Conservation (phyloP, 1,284 basidiomycete genomes). For the Bondarzewia mesenterica region DNA sequence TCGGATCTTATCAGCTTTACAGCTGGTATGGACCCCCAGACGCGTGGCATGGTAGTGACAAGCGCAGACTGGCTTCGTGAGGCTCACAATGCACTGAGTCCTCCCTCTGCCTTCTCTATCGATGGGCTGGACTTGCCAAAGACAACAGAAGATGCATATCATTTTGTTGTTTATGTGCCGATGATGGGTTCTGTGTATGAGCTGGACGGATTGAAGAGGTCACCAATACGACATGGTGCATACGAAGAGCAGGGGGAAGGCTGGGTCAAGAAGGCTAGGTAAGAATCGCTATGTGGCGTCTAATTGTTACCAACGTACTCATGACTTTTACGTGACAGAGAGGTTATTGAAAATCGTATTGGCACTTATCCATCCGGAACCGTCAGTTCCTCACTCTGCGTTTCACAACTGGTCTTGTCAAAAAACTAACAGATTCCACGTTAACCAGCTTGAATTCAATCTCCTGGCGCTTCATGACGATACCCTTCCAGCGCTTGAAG, state of each 20-base stretch:
- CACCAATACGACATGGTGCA: constrained; percentile 73
- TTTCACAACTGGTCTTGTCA: not conserved
- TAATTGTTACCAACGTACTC: constrained; percentile 6
- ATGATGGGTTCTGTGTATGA: constrained; percentile 80
- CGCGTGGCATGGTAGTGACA: constrained; percentile 76
- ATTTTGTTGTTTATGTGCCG: constrained; percentile 88
- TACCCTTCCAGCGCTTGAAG: constrained; percentile 59
- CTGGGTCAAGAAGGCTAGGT: constrained; percentile 79
- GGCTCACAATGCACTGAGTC: constrained; percentile 85
- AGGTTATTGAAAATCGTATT: constrained; percentile 80
- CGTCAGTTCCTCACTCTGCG: constrained; percentile 38
- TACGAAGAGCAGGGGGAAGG: constrained; percentile 62
- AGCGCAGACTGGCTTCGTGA: constrained; percentile 81
- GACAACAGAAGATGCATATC: constrained; percentile 82
- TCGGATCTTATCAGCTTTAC: constrained; percentile 73
- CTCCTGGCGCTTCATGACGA: constrained; percentile 80
- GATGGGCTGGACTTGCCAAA: constrained; percentile 68
- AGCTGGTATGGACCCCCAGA: constrained; percentile 78
- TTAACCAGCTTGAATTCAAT: constrained; percentile 77
- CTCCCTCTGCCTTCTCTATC: constrained; percentile 75
- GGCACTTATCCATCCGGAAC: constrained; percentile 79
- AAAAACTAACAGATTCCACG: constrained; percentile 4
- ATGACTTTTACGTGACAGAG: constrained; percentile 31
- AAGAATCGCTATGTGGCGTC: constrained; percentile 11
- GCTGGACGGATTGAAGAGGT: constrained; percentile 78